Evolutionary conservation across 2,329 filamentous ascomycete species (phyloP).

Genomic region (Talaromyces piceae): DNA sequence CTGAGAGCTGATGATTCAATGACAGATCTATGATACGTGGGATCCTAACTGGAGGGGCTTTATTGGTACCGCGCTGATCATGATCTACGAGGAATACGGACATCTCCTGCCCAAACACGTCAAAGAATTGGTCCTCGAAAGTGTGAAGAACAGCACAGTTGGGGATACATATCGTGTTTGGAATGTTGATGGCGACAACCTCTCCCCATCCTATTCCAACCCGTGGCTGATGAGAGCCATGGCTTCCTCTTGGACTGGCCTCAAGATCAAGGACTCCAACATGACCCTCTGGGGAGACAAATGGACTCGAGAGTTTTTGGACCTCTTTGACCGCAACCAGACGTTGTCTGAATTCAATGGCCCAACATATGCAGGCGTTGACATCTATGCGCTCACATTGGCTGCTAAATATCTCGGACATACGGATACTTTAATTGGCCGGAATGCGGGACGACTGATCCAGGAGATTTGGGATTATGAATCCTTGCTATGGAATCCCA

Average conservation of each 20-base stretch:
- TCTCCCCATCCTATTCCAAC: conserved; percentile 57
- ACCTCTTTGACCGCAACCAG: conserved; percentile 48
- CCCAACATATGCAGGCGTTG: conserved; percentile 57
- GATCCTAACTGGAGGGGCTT: conserved; percentile 61
- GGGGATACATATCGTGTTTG: conserved; percentile 58
- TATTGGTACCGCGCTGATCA: conserved; percentile 51
- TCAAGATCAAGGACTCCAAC: conserved; percentile 47
- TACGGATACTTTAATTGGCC: conserved; percentile 45
- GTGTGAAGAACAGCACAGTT: conserved; percentile 48
- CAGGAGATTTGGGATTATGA: conserved; percentile 47
- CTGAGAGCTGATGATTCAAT: neutral
- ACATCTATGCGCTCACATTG: conserved; percentile 50
- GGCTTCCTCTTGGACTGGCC: conserved; percentile 52
- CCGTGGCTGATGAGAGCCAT: conserved; percentile 58
- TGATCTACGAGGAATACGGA: conserved; percentile 53
- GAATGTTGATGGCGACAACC: conserved; percentile 52
- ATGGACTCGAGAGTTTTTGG: conserved; percentile 50
- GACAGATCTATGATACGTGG: conserved; percentile 48
- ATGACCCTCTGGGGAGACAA: conserved; percentile 52
- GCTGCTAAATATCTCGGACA: conserved; percentile 53
- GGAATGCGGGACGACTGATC: conserved; percentile 47
- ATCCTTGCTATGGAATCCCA: conserved; percentile 50
- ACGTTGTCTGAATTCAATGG: conserved; percentile 58
- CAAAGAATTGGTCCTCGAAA: conserved; percentile 43
- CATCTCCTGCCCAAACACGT: conserved; percentile 38